Base-by-base conservation (phyloP, 768 basidiomycete species). In the Hypholoma fasciculare region DNA sequence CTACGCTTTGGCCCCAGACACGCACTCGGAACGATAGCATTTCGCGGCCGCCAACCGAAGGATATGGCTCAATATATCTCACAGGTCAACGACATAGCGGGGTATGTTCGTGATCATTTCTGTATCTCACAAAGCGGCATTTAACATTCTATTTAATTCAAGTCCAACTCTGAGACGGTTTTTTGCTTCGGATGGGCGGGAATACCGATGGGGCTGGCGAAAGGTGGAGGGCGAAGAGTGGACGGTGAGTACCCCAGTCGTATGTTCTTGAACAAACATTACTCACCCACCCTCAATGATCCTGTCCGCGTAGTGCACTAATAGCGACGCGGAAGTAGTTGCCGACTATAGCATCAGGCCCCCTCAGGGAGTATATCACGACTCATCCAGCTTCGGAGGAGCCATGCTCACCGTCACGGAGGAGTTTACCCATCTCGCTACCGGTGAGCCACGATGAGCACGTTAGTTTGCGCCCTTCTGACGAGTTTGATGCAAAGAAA, bases 331-430 rank as follows among this genome's bases (percentile, higher is more conserved):
- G 27, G 77, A 81, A 48, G 69, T 83, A 2, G 78, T 89, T 17
- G 84, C 88, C 0, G 82, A 80, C 63, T 90, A 89, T 68, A 78
- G 76, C 65, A 76, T 85, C 49, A 86, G 84, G 60, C 65, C 74
- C 14, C 69, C 78, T 0, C n/a, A n/a, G n/a, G 82, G 80, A 27
- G 86, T 87, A 63, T 82, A 85, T 3, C 74, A 74, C 16, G 87
- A 87, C 60, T 47, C 42, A 1, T 66, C 72, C 46, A n/a, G 16
- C 8, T 86, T 85, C 0, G 86, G 86, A 2, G 86, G 86, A 1
- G 84, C 83, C 58, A 81, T 82, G 72, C 71, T 90, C 48, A 85
- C 81, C 27, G 76, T 90, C 17, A 85, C 87, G 42, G 88, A 89
- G 62, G 73, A 76, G 6, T 88, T 80, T 52, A 77, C 75, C 2